A percentile compares a stretch with the other conserved stretches of the same genome.
Conservation (phyloP, 2,329 filamentous ascomycete species). For the Scleromitrula shiraiana region DNA sequence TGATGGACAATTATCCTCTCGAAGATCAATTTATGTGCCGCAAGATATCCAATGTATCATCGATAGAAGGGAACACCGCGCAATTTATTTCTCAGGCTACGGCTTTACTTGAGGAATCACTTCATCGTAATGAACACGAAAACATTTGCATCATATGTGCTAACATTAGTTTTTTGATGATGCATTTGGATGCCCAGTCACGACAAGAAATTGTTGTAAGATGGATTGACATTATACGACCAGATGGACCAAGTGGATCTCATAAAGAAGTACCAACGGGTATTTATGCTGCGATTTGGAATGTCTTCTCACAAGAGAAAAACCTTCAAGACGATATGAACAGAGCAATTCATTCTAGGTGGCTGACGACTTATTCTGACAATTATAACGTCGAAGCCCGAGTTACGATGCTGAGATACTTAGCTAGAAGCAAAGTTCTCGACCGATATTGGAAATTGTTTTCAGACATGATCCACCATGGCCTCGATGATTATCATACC, state of each 20-base stretch:
- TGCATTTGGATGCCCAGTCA: too few relatives aligned
- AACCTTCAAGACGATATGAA: slow-evolving; percentile 25
- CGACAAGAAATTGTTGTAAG: slow-evolving; percentile 34
- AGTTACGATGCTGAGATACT: slow-evolving; percentile 47
- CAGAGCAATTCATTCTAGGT: slow-evolving; percentile 42
- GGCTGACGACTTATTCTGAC: slow-evolving; percentile 35
- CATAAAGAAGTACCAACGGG: slow-evolving; percentile 31
- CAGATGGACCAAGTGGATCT: slow-evolving; percentile 24
- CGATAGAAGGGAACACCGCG: too few relatives aligned
- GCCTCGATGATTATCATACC: slow-evolving; percentile 83
- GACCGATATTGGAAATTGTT: slow-evolving; percentile 12
- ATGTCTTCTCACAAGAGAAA: slow-evolving; percentile 5
- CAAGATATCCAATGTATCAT: too few relatives aligned
- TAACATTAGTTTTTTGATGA: too few relatives aligned
- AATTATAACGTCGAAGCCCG: slow-evolving; percentile 41
- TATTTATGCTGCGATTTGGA: slow-evolving; percentile 43
- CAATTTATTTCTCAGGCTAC: too few relatives aligned
- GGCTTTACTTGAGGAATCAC: too few relatives aligned
- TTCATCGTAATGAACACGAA: too few relatives aligned
- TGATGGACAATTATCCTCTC: too few relatives aligned
- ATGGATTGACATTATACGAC: slow-evolving; percentile 40
- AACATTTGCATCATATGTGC: too few relatives aligned
- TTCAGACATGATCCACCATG: slow-evolving; percentile 37
- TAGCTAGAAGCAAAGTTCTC: slow-evolving; percentile 39
- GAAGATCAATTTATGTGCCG: too few relatives aligned